A percentile compares a stretch with the other conserved stretches of the same genome.
phyloP scores from a whole-genome alignment of 2,329 filamentous ascomycete genomes.

The Calonectria honghensis region DNA sequence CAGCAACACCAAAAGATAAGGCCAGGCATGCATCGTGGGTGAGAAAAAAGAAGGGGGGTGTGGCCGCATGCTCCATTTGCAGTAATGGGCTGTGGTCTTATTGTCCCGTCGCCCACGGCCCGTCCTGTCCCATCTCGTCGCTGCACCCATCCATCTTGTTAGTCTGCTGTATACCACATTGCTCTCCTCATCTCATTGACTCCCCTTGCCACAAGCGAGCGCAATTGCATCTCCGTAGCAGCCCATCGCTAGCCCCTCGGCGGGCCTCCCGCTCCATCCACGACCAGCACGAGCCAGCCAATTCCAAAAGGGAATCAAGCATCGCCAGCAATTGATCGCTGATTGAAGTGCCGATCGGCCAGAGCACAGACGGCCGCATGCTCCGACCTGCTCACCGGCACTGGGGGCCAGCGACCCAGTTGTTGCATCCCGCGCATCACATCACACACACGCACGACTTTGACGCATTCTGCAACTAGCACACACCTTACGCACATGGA shows the following conservation, averaged over 20 bases:
- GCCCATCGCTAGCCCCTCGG: background rate
- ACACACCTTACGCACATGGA: slow-evolving; percentile 31
- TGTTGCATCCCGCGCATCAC: slow-evolving; percentile 23
- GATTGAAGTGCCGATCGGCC: slow-evolving; percentile 32
- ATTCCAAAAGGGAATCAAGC: slow-evolving; percentile 16
- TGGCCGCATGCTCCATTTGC: slow-evolving; percentile 1
- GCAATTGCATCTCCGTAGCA: background rate
- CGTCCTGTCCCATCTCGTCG: slow-evolving; percentile 11
- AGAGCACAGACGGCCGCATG: slow-evolving; percentile 32
- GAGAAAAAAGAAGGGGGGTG: slow-evolving; percentile 15
- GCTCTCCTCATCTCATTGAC: background rate
- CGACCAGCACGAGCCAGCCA: slow-evolving; percentile 36
- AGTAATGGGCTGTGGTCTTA: slow-evolving; percentile 1
- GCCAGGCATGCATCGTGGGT: slow-evolving; percentile 39
- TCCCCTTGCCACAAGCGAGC: background rate
- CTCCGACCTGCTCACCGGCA: slow-evolving; percentile 20
- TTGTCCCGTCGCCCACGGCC: background rate
- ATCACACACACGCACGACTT: slow-evolving; percentile 20
- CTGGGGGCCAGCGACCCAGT: background rate
- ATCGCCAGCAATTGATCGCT: slow-evolving; percentile 21
- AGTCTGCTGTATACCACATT: background rate
- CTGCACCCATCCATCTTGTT: background rate
- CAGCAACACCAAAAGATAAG: slow-evolving; percentile 45
- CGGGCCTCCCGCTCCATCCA: slow-evolving; percentile 23
- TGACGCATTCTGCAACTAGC: slow-evolving; percentile 26